phyloP scores from a whole-genome alignment of 1,284 basidiomycete genomes.

The Athelia sp. region DNA sequence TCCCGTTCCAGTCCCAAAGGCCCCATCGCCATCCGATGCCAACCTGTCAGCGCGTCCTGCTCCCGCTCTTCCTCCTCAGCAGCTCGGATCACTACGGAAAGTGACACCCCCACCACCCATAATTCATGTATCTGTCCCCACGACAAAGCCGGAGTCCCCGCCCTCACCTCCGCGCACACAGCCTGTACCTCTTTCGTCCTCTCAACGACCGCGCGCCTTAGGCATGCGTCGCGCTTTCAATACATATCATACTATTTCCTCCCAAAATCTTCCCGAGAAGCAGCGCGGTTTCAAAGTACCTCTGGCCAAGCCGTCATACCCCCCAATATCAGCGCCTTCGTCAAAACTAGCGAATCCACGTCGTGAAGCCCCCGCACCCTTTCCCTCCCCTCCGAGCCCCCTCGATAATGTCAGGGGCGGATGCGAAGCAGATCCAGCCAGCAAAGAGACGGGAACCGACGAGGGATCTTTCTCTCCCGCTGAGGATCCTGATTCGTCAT shows the following conservation, averaged over 20 bases:
- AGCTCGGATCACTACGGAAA: background rate
- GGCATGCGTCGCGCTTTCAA: background rate
- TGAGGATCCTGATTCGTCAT: constrained; percentile 29
- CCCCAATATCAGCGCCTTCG: background rate
- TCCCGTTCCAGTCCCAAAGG: background rate
- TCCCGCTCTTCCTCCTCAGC: background rate
- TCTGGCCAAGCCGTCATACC: background rate
- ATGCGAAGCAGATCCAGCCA: background rate
- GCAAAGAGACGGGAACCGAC: background rate
- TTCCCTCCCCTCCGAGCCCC: background rate
- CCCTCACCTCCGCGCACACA: background rate
- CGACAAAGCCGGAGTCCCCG: background rate
- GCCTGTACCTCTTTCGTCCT: background rate
- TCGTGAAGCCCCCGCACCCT: background rate
- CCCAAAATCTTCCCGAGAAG: background rate
- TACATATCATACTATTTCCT: background rate
- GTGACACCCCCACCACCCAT: background rate
- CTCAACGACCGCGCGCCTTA: background rate
- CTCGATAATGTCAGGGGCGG: background rate
- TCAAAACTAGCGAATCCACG: background rate
- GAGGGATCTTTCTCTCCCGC: constrained; percentile 7
- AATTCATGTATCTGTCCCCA: background rate
- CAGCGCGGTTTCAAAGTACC: background rate
- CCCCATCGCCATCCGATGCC: background rate
- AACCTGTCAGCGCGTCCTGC: background rate